A percentile compares a stretch with the other conserved stretches of the same genome.
Conservation (phyloP, 164 flowering plant genomes). For the Tetracentron sinense region DNA sequence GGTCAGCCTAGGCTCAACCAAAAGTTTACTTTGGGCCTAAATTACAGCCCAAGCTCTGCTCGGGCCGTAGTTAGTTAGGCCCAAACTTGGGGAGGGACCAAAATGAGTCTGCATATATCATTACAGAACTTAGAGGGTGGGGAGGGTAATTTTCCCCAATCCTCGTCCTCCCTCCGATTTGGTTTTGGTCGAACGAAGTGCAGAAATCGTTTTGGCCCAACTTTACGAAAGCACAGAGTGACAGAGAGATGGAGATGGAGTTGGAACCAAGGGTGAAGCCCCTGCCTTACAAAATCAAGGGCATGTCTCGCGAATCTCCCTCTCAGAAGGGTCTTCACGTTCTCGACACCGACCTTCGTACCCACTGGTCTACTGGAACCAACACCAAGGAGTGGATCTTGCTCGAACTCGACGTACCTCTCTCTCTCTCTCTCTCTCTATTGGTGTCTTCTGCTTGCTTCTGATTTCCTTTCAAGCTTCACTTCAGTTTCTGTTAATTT, state of each 20-base stretch:
- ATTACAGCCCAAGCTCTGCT: no score
- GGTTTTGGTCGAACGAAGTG: no score
- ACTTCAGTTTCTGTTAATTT: not conserved
- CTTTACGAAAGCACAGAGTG: no score
- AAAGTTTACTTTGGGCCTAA: no score
- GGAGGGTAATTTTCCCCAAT: no score
- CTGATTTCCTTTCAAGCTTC: not conserved
- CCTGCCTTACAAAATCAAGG: constrained; percentile 71
- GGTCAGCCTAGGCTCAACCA: no score
- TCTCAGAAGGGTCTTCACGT: constrained; percentile 72
- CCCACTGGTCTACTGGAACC: constrained; percentile 89
- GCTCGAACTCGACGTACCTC: constrained; percentile 71
- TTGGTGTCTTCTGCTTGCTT: not conserved
- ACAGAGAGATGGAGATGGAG: constrained; percentile 92
- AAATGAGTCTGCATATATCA: no score
- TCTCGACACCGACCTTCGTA: constrained; percentile 85
- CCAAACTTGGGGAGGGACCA: no score
- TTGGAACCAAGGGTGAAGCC: constrained; percentile 79
- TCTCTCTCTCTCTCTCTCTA: constrained; percentile 9
- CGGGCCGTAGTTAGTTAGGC: no score
- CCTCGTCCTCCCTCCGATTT: no score
- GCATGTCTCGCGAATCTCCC: constrained; percentile 74
- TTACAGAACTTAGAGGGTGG: no score
- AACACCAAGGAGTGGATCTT: constrained; percentile 95
- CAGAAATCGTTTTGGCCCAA: no score